Conservation (phyloP, 352 stramenopile species). For the Pythium brassicae region DNA sequence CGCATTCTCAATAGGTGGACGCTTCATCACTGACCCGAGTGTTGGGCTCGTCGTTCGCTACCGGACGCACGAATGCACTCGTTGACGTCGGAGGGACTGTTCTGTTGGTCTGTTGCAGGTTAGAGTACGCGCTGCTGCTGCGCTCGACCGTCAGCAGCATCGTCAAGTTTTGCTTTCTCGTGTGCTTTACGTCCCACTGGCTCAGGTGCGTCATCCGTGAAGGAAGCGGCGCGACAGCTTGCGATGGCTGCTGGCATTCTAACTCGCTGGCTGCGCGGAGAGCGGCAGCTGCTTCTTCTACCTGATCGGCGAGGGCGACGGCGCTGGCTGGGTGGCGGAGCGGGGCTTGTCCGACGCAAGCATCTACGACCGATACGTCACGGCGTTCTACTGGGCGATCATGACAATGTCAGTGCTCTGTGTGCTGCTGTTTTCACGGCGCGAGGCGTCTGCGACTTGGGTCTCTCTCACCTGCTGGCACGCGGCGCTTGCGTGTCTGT, state of each 20-base stretch:
- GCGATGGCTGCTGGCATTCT: too few species aligned
- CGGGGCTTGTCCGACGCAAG: constrained; percentile 29
- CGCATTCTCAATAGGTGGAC: constrained; percentile 46
- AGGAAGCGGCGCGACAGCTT: too few species aligned
- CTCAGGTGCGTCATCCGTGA: constrained; percentile 20
- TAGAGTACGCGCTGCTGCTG: constrained; percentile 54
- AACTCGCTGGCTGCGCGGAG: not conserved
- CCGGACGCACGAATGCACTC: too few species aligned
- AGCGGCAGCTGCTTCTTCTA: constrained; percentile 49
- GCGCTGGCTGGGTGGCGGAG: constrained; percentile 38
- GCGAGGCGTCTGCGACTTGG: too few species aligned
- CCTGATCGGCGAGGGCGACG: constrained; percentile 27
- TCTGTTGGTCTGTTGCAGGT: constrained; percentile 1
- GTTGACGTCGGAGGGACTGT: not conserved
- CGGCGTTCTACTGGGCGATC: constrained; percentile 63
- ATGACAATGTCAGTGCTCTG: constrained; percentile 56
- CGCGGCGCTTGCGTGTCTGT: too few species aligned
- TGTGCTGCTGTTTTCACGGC: not conserved
- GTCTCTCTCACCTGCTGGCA: not conserved
- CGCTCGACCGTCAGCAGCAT: constrained; percentile 62
- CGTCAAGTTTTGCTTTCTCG: constrained; percentile 65
- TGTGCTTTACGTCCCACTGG: constrained; percentile 70
- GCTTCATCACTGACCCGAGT: too few species aligned
- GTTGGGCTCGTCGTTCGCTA: too few species aligned
- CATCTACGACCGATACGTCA: constrained; percentile 35